Conservation (phyloP, 2,329 filamentous ascomycete species). For the Mycogone perniciosa region DNA sequence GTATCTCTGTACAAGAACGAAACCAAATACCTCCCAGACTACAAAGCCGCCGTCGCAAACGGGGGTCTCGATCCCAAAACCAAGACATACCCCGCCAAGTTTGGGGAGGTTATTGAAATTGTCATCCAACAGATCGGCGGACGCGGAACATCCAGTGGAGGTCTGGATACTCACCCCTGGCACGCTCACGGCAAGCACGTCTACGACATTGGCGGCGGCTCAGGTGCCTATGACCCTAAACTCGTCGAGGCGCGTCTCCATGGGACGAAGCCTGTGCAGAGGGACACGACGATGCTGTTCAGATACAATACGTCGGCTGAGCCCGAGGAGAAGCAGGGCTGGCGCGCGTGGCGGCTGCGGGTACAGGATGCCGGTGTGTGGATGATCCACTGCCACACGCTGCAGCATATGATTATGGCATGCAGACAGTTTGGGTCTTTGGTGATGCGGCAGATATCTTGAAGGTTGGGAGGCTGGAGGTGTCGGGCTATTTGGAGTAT, state of each 20-base stretch:
- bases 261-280: slow-evolving; percentile 25
- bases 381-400: slow-evolving; percentile 57
- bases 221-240: slow-evolving; percentile 10
- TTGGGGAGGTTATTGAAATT: slow-evolving; percentile 52
- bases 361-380: slow-evolving; percentile 42
- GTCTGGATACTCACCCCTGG: slow-evolving; percentile 14
- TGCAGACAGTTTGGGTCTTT: slow-evolving; percentile 24
- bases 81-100: slow-evolving; percentile 43
- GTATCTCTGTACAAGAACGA: slow-evolving; percentile 13
- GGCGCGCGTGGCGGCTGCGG: slow-evolving; percentile 54
- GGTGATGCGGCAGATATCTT: slow-evolving; percentile 19
- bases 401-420: slow-evolving; percentile 52
- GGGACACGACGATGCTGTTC: slow-evolving; percentile 50
- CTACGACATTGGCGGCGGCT: slow-evolving; percentile 14
- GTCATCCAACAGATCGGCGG: slow-evolving; percentile 38
- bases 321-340: slow-evolving; percentile 41
- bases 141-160: slow-evolving; percentile 20
- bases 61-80: slow-evolving; percentile 48
- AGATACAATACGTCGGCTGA: slow-evolving; percentile 39
- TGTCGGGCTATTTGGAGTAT: slow-evolving; percentile 36
- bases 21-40: slow-evolving; percentile 36
- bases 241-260: slow-evolving; percentile 3
- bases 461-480: slow-evolving; percentile 24
- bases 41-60: slow-evolving; percentile 42
- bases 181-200: slow-evolving; percentile 15